These are phyloP conservation scores for Pythium rhizo-oryzae DNA, from an alignment of 352 stramenopile genomes.

Conservation along the genomic window DNA sequence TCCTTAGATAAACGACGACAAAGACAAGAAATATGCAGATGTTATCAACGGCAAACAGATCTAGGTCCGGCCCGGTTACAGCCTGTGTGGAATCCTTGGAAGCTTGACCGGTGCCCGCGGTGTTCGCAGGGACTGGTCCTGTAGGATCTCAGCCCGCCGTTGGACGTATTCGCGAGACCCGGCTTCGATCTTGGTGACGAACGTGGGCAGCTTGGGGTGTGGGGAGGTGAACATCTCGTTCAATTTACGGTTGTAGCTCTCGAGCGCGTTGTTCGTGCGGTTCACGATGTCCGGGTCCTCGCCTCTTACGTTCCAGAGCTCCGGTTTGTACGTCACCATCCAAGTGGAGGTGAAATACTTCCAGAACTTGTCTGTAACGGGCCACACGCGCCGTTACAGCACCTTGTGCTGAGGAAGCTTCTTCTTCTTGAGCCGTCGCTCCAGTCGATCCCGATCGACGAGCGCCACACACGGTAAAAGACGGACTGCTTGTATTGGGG, in stretches of 20 bases:
- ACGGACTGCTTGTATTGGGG: conserved; percentile 12
- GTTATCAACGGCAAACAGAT: too few relatives aligned
- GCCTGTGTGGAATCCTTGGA: too few relatives aligned
- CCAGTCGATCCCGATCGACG: conserved; percentile 10
- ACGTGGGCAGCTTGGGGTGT: background rate
- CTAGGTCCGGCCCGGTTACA: too few relatives aligned
- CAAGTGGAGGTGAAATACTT: too few relatives aligned
- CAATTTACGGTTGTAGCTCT: conserved; percentile 10
- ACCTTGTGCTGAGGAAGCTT: conserved; percentile 5
- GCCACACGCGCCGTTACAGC: background rate
- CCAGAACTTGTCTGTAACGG: conserved; percentile 6
- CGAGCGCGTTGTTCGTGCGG: conserved; percentile 14
- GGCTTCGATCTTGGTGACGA: conserved; percentile 5
- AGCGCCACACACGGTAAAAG: conserved; percentile 11
- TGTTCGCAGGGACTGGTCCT: too few relatives aligned
- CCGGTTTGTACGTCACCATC: too few relatives aligned
- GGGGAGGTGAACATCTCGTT: conserved; percentile 3
- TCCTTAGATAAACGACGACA: too few relatives aligned
- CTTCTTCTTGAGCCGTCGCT: conserved; percentile 7
- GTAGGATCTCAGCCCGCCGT: background rate
- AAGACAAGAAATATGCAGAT: too few relatives aligned
- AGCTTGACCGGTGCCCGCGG: too few relatives aligned
- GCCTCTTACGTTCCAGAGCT: background rate
- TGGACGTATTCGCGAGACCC: background rate
- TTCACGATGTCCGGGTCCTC: background rate